Evolutionary conservation across 345 rosid genomes (phyloP), one percentile per base, ranked within the genome.

Genomic region (Pistacia atlantica): DNA sequence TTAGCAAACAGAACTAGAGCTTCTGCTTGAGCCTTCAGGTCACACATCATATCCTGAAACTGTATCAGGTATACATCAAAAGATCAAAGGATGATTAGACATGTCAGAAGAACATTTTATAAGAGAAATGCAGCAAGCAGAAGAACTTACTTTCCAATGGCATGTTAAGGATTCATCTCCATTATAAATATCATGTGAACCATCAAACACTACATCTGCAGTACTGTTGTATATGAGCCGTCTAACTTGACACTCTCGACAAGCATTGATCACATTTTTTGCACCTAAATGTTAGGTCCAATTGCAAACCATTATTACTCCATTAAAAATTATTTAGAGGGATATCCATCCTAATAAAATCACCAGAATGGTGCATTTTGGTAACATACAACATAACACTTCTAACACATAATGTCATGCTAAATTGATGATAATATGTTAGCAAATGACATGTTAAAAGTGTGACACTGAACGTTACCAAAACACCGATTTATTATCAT

Each of bases 21-120:
- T 82, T 96, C 99, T 38, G 98, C 97, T 84, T 96, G 98, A 87
- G 96, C 96, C 84, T 85, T 96, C 57, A 95, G 92, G 81, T 93
- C 99, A 84, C 77, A 90, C 82, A 89, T 61, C 82, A 72, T 80
- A 65, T 91, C 93, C 33, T 77, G 84, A 68, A 89, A 90, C 99
- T 95, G 89, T 78, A 85, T 70, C 61, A 66, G 66, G 76, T 11
- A 74, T 64, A 70, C 7, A 81, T 13, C 77, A 80, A 52, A 74
- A 78, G 54, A 70, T 48, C 57, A 16, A 84, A 49, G 38, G 75
- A 81, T 56, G 67, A 76, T 71, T 46, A 59, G 68, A 5, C 64
- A 42, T 67, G 35, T 31, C 8, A 11, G 52, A 71, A 71, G 55
- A 70, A 62, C 42, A 46, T 58, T 25, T 31, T n/a, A 73, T 12